phyloP scores from a whole-genome alignment of 1,284 basidiomycete species.

The Tylopilus orsonianus region DNA sequence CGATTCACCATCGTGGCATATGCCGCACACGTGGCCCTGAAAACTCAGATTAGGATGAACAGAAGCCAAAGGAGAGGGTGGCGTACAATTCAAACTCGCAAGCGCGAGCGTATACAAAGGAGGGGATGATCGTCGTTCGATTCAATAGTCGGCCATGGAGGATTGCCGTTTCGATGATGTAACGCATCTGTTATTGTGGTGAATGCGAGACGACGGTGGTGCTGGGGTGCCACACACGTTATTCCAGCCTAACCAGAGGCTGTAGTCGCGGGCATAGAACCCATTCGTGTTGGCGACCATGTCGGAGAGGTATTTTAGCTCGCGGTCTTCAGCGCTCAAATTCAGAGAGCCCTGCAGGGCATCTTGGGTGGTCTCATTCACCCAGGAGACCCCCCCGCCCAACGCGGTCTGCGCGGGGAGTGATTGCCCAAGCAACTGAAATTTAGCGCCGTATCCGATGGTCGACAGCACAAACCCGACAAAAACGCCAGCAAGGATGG shows the following conservation, averaged over 20 bases:
- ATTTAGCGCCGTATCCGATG: conserved; percentile 13
- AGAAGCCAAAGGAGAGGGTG: background rate
- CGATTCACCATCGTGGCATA: conserved; percentile 43
- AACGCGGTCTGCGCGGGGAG: conserved; percentile 14
- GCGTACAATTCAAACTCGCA: conserved; percentile 41
- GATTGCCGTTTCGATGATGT: conserved; percentile 41
- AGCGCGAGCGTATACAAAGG: conserved; percentile 41
- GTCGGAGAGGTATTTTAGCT: conserved; percentile 19
- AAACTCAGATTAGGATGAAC: background rate
- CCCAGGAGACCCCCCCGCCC: conserved; percentile 22
- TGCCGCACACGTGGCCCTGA: conserved; percentile 34
- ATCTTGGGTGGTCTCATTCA: conserved; percentile 7
- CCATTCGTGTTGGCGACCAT: conserved; percentile 32
- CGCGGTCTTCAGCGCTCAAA: conserved; percentile 3
- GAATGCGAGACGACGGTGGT: background rate
- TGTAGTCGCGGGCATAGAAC: conserved; percentile 37
- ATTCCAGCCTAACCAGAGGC: conserved; percentile 37
- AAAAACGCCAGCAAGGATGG: conserved; percentile 26
- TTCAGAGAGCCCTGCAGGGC: background rate
- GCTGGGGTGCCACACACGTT: conserved; percentile 21
- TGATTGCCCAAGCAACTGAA: conserved; percentile 21
- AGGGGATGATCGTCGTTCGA: conserved; percentile 40
- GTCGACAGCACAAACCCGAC: conserved; percentile 29
- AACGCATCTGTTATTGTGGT: conserved; percentile 34
- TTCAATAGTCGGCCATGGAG: conserved; percentile 38